Evolutionary conservation across 2,329 filamentous ascomycete genomes (phyloP), one percentile per base, ranked within the genome.

Genomic region (Fusarium pininemorale): DNA sequence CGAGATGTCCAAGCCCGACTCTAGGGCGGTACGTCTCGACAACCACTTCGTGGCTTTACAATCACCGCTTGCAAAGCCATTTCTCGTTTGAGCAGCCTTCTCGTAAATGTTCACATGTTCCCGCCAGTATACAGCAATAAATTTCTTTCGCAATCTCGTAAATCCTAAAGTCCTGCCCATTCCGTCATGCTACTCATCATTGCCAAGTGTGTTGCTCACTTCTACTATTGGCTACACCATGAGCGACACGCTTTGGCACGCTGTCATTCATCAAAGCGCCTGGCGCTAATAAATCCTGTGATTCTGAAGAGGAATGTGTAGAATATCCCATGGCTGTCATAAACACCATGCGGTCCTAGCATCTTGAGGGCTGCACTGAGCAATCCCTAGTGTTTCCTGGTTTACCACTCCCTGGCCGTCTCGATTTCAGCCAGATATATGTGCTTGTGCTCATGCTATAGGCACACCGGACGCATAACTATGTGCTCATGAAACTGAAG

Each of bases 401-500:
- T n/a, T 22, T 24, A 51, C 35, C 28, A 22, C 35, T 22, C 42
- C 44, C 20, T 30, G 44, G 7, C 12, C 20, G 8, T 45, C 26
- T 51, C 30, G 26, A 16, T 7, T 28, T 38, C 39, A 37, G 10
- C 30, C n/a, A n/a, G 16, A 22, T 56, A 22, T 56, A 39, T n/a
- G 20, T 15, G 10, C 10, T n/a, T 18, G 28, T 28, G 6, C 12
- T 26, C 18, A 26, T 42, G 20, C 30, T 11, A 22, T 41, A 42
- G 20, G 8, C 39, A 12, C 38, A 32, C 28, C 38, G 41, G 14
- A n/a, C 14, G 30, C 18, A 51, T 32, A 4, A 47, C 39, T 60
- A 67, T 20, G 63, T 32, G 54, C 69, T 54, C 26, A 81, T 76
- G 26, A 82, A 82, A 53, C 76, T 69, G 42, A 82, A 75, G 53